These are phyloP conservation scores for Houttuynia cordata DNA, from an alignment of 164 flowering plant species.

Conservation along the genomic window DNA sequence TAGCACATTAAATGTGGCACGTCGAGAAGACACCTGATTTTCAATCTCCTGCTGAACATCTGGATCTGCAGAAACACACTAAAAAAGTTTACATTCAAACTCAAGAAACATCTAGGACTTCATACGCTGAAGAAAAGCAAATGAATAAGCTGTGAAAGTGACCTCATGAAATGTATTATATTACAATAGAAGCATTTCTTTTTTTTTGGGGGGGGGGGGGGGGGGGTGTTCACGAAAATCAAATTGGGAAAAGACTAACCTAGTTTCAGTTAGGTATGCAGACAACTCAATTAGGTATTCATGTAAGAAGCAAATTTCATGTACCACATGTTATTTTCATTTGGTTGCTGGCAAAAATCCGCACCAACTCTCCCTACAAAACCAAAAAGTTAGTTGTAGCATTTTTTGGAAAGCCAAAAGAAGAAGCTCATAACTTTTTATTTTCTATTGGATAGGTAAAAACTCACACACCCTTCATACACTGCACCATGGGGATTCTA, in stretches of 20 bases:
- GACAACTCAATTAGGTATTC: background rate
- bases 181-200: too few species aligned
- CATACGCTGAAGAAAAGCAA: too few species aligned
- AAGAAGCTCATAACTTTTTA: too few species aligned
- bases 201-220: too few species aligned
- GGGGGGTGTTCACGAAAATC: too few species aligned
- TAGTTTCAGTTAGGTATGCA: too few species aligned
- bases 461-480: background rate
- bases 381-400: background rate
- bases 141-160: too few species aligned
- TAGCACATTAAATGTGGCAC: slow-evolving; percentile 53
- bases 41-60: slow-evolving; percentile 84
- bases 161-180: too few species aligned
- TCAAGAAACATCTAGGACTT: background rate
- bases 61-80: slow-evolving; percentile 40
- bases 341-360: slow-evolving; percentile 78
- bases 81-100: background rate
- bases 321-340: slow-evolving; percentile 89
- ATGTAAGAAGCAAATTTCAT: slow-evolving; percentile 9
- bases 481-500: too few species aligned
- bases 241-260: too few species aligned
- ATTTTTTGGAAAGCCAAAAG: background rate
- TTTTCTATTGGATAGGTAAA: too few species aligned
- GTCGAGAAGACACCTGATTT: slow-evolving; percentile 45
- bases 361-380: slow-evolving; percentile 77